phyloP scores from a whole-genome alignment of 2,329 filamentous ascomycete genomes.

The Aspergillus japonicus region DNA sequence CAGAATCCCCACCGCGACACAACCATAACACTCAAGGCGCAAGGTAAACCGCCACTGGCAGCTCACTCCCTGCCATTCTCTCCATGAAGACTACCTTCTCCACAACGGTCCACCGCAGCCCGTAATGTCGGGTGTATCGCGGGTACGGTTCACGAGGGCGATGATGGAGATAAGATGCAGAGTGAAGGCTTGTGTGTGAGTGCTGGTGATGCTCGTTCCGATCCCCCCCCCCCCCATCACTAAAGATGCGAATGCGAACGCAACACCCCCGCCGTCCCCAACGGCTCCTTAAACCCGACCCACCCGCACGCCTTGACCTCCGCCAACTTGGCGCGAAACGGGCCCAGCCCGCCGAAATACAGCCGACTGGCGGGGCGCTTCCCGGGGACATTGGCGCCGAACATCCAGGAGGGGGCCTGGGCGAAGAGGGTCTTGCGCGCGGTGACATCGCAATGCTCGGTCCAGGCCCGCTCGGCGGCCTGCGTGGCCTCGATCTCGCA shows the following conservation, averaged over 20 bases:
- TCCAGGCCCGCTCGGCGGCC: slow-evolving; percentile 7
- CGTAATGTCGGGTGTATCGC: too few species aligned
- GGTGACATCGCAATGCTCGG: neutral
- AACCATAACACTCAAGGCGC: too few species aligned
- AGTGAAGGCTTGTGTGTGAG: too few species aligned
- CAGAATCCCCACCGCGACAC: too few species aligned
- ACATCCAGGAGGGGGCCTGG: neutral
- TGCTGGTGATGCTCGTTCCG: too few species aligned
- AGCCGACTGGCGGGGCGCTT: neutral
- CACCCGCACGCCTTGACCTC: neutral
- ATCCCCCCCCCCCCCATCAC: too few species aligned
- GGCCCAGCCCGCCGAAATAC: neutral
- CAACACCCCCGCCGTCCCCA: neutral
- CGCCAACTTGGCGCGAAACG: neutral
- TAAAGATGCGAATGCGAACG: neutral
- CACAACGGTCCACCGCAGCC: too few species aligned
- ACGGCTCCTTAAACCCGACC: neutral
- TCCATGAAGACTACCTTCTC: too few species aligned
- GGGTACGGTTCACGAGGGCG: too few species aligned
- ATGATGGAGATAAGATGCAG: too few species aligned
- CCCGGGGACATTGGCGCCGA: neutral
- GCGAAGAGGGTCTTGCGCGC: neutral
- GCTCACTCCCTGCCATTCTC: too few species aligned
- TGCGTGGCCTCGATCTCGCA: slow-evolving; percentile 11
- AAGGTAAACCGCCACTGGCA: too few species aligned